These are phyloP conservation scores for Alternaria triticina DNA, from an alignment of 2,329 filamentous ascomycete genomes.

Conservation along the genomic window DNA sequence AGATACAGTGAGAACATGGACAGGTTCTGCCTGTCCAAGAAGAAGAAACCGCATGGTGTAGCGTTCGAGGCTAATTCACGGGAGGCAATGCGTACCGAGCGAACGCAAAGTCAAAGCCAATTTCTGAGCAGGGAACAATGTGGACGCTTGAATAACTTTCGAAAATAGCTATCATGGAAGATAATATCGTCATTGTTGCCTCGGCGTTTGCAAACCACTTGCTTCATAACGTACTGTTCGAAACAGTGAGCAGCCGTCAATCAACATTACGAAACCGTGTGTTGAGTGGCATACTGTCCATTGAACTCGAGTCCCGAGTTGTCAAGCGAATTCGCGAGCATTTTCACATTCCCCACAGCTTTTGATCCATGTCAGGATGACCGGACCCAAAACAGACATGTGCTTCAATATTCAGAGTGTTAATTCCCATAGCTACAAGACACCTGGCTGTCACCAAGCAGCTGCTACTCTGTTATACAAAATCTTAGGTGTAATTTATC, in stretches of 20 bases:
- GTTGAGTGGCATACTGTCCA: not conserved
- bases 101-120: not conserved
- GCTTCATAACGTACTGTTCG: not conserved
- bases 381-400: not conserved
- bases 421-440: not conserved
- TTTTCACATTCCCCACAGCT: not conserved
- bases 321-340: not conserved
- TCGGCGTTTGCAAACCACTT: not conserved
- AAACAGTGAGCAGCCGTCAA: not conserved
- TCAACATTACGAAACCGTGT: not conserved
- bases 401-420: not conserved
- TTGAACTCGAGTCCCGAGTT: not conserved
- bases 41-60: not conserved
- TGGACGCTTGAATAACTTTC: not conserved
- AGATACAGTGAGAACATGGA: not conserved
- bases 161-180: not conserved
- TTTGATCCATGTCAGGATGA: not conserved
- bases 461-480: not conserved
- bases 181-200: not conserved
- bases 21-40: not conserved
- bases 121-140: not conserved
- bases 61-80: not conserved
- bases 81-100: not conserved
- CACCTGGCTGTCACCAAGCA: not conserved
- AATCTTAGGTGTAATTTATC: not conserved